These are phyloP conservation scores for Orbilia javanica DNA, from an alignment of 2,329 filamentous ascomycete genomes.

Conservation along the genomic window DNA sequence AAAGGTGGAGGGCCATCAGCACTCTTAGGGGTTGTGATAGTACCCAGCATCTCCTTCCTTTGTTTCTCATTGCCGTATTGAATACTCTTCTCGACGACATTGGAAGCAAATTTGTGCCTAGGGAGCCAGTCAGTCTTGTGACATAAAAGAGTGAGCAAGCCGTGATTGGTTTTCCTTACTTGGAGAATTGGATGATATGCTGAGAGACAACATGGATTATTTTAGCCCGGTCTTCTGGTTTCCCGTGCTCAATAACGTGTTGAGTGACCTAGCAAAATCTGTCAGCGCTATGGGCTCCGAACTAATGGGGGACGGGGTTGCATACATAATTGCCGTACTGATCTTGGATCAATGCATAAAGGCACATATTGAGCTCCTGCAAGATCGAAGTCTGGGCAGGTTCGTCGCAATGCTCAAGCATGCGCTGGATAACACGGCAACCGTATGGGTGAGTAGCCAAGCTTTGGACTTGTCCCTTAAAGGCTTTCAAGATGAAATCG, in stretches of 20 bases:
- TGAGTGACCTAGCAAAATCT: conserved; percentile 71
- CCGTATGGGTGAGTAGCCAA: conserved; percentile 86
- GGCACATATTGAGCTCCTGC: conserved; percentile 80
- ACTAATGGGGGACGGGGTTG: background rate
- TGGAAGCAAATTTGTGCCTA: conserved; percentile 90
- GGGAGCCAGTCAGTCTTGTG: conserved; percentile 18
- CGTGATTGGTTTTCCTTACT: conserved; percentile 65
- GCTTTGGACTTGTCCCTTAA: conserved; percentile 79
- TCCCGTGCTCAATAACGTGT: conserved; percentile 85
- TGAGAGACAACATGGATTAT: conserved; percentile 81
- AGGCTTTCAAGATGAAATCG: conserved; percentile 84
- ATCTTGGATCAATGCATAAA: conserved; percentile 80
- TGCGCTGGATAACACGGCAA: conserved; percentile 91
- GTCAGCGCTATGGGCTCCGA: background rate
- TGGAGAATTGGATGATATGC: conserved; percentile 81
- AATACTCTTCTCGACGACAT: conserved; percentile 95
- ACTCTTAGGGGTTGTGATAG: conserved; percentile 71
- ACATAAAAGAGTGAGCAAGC: background rate
- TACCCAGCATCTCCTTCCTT: conserved; percentile 75
- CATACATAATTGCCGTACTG: conserved; percentile 93
- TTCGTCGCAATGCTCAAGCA: conserved; percentile 84
- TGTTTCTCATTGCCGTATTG: conserved; percentile 77
- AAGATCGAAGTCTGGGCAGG: conserved; percentile 79
- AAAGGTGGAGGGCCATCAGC: conserved; percentile 78
- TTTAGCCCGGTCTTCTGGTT: conserved; percentile 76